These are phyloP conservation scores for Fomitopsis pulvina DNA, from an alignment of 768 basidiomycete species.

Conservation along the genomic window DNA sequence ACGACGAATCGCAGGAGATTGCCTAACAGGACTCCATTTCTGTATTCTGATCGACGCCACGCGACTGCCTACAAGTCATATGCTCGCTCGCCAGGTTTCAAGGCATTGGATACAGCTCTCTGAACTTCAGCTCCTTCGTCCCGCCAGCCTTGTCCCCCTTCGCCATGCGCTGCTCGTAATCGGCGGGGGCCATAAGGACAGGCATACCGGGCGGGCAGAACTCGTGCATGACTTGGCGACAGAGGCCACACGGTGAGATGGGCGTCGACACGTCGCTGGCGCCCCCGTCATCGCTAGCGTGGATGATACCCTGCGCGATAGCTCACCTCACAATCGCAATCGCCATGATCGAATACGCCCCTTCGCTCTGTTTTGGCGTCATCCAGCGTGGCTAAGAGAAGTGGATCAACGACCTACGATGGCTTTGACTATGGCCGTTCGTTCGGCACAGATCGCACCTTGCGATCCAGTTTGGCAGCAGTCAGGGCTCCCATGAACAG, in stretches of 20 bases:
- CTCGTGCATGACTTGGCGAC: constrained; percentile 84
- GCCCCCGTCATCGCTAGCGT: neutral
- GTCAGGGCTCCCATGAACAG: neutral
- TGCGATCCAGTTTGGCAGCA: neutral
- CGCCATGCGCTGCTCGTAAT: constrained; percentile 37
- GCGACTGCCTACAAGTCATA: too few relatives aligned
- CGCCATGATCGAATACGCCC: constrained; percentile 57
- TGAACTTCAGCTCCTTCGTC: constrained; percentile 53
- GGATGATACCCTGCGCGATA: neutral
- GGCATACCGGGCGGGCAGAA: constrained; percentile 73
- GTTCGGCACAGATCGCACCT: constrained; percentile 86
- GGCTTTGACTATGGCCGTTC: constrained; percentile 89
- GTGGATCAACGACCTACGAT: constrained; percentile 49
- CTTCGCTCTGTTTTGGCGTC: constrained; percentile 56
- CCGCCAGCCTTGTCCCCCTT: constrained; percentile 38
- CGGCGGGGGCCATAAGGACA: constrained; percentile 58
- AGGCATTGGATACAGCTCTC: constrained; percentile 52
- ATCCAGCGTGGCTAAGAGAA: neutral
- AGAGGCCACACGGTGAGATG: constrained; percentile 86
- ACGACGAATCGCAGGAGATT: too few relatives aligned
- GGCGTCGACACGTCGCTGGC: constrained; percentile 57
- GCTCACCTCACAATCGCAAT: constrained; percentile 73
- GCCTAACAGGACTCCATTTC: too few relatives aligned
- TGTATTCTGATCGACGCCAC: too few relatives aligned
- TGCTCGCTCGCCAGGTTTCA: neutral